These are phyloP conservation scores for Crithidia fasciculata DNA, from an alignment of 208 protist species.

Conservation along the genomic window DNA sequence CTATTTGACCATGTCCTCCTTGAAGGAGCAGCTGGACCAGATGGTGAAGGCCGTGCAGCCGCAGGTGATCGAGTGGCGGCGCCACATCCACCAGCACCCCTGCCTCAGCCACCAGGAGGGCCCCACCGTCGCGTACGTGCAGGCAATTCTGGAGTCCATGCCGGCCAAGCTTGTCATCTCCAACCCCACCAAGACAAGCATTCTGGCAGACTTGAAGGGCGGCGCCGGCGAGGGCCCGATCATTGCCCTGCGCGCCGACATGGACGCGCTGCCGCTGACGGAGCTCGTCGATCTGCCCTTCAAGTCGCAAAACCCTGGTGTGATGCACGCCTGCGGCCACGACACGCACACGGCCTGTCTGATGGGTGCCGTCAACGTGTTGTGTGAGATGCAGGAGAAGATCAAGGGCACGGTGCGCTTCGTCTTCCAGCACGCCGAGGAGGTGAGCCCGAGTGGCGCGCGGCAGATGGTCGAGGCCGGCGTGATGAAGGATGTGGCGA, in stretches of 20 bases:
- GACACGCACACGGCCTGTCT: conserved; percentile 69
- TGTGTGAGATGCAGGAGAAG: conserved; percentile 49
- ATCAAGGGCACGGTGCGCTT: conserved; percentile 74
- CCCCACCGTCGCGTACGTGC: conserved; percentile 62
- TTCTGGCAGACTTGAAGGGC: conserved; percentile 58
- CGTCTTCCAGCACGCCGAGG: conserved; percentile 71
- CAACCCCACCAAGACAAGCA: conserved; percentile 40
- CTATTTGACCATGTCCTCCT: conserved; percentile 10
- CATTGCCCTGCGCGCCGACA: conserved; percentile 58
- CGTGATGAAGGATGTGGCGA: conserved; percentile 51
- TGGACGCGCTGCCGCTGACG: conserved; percentile 66
- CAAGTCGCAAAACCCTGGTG: conserved; percentile 47
- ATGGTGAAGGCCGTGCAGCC: conserved; percentile 41
- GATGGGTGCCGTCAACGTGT: conserved; percentile 56
- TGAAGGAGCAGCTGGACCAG: conserved; percentile 30
- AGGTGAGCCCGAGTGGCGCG: conserved; percentile 58
- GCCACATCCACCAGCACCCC: conserved; percentile 63
- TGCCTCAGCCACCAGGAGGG: conserved; percentile 55
- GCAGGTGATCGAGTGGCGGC: conserved; percentile 63
- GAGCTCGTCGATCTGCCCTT: conserved; percentile 53
- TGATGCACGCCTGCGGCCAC: conserved; percentile 72
- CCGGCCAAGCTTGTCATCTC: conserved; percentile 34
- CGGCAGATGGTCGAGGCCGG: conserved; percentile 51
- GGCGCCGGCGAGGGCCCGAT: conserved; percentile 44
- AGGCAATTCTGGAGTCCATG: conserved; percentile 39